Percentiles rank a stretch among this genome's conserved stretches.
Evolutionary conservation across 768 basidiomycete species (phyloP).

Genomic region (Chlorophyllum brunneum): DNA sequence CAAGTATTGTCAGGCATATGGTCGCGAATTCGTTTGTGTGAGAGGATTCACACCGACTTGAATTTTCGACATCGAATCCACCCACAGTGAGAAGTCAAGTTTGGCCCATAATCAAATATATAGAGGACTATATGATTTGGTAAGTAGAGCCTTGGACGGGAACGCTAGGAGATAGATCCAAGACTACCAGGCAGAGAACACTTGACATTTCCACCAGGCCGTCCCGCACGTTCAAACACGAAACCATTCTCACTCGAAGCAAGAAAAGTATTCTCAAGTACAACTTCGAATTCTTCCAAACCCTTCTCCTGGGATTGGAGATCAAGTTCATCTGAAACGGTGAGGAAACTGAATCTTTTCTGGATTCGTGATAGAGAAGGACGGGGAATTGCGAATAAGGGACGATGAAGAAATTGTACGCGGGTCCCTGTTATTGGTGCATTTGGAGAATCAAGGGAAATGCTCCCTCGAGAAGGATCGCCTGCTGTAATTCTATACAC

Average conservation of each 20-base stretch:
- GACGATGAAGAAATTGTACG: conserved; percentile 48
- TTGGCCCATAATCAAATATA: too few species aligned
- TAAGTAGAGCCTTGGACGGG: too few species aligned
- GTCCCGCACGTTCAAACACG: conserved; percentile 21
- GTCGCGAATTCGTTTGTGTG: too few species aligned
- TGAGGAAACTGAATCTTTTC: conserved; percentile 13
- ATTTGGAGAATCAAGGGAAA: conserved; percentile 52
- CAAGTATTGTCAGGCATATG: too few species aligned
- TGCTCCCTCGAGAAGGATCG: conserved; percentile 61
- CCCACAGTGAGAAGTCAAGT: too few species aligned
- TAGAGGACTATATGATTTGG: too few species aligned
- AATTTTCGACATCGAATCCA: too few species aligned
- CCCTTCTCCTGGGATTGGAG: background rate
- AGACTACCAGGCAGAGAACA: conserved; percentile 4
- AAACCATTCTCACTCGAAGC: conserved; percentile 56
- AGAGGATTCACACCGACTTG: too few species aligned
- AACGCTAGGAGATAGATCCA: background rate
- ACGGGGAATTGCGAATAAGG: conserved; percentile 19
- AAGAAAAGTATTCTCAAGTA: conserved; percentile 33
- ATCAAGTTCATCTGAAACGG: conserved; percentile 14
- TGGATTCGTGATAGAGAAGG: background rate
- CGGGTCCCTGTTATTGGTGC: conserved; percentile 47
- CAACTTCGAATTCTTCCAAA: conserved; percentile 9
- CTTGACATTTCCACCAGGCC: background rate
- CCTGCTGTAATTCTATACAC: conserved; percentile 64